Evolutionary conservation across 2,329 filamentous ascomycete genomes (phyloP).

Genomic region (Allantophomopsis lycopodina): DNA sequence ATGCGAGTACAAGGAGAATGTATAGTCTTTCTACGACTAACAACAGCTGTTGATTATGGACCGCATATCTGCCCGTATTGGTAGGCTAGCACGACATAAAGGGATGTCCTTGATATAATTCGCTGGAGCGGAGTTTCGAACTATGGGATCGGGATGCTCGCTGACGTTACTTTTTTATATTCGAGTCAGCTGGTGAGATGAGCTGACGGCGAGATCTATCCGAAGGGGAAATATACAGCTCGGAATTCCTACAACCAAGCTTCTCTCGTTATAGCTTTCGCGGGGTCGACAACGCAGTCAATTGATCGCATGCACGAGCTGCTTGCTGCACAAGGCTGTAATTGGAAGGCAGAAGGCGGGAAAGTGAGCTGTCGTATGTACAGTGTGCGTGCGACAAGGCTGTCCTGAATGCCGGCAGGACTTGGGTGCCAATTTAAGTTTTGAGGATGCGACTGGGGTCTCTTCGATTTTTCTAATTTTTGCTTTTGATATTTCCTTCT

Average conservation of each 20-base stretch:
- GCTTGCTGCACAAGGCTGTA: background rate
- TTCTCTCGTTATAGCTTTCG: background rate
- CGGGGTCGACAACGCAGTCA: background rate
- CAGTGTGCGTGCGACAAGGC: background rate
- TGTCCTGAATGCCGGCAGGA: constrained; percentile 1
- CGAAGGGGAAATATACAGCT: background rate
- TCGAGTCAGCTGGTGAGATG: background rate
- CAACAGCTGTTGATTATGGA: background rate
- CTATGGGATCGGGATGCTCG: background rate
- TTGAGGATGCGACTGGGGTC: no score
- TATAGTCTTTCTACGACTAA: constrained; percentile 1
- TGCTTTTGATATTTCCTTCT: no score
- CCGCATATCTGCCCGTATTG: constrained; percentile 1
- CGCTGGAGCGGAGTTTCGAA: background rate
- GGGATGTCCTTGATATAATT: background rate
- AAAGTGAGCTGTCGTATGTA: background rate
- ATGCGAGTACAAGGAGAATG: background rate
- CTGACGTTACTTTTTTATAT: background rate
- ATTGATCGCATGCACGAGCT: background rate
- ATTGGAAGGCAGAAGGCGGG: background rate
- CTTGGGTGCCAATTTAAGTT: background rate
- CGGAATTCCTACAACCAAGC: background rate
- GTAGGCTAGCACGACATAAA: background rate
- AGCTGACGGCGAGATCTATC: background rate
- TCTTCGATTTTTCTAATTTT: no score